Conservation (phyloP, 2,329 filamentous ascomycete species). For the Fusarium oligoseptatum region DNA sequence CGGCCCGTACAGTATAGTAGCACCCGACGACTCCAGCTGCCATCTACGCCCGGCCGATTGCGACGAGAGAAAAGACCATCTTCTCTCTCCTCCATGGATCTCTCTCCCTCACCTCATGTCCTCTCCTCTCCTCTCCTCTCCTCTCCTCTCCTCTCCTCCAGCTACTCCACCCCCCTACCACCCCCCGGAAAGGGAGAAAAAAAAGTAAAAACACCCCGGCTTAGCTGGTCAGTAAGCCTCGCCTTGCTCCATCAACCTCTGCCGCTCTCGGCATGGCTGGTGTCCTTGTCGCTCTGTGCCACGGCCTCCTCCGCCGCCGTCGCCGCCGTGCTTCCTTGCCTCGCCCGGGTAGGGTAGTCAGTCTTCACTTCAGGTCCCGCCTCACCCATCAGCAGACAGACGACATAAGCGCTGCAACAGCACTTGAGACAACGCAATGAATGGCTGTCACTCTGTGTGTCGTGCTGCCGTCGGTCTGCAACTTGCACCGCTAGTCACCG, state of each 20-base stretch:
- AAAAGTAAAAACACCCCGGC: conserved; percentile 35
- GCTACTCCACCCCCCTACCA: conserved; percentile 19
- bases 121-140: conserved; percentile 13
- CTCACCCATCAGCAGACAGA: neutral
- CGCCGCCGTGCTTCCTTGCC: neutral
- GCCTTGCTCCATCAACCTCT: conserved; percentile 13
- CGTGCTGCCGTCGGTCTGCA: conserved; percentile 20
- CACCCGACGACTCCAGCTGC: conserved; percentile 1
- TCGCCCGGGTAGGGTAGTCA: neutral
- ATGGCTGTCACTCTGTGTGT: conserved; percentile 8
- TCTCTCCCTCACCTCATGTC: neutral
- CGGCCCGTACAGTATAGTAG: neutral
- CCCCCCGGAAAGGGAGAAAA: conserved; percentile 11
- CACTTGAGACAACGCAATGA: conserved; percentile 8
- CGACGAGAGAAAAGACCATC: conserved; percentile 23
- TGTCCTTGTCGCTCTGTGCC: conserved; percentile 16
- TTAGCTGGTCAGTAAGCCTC: conserved; percentile 25
- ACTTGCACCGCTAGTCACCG: conserved; percentile 13
- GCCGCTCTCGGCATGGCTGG: conserved; percentile 12
- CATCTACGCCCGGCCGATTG: conserved; percentile 13
- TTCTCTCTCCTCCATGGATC: neutral
- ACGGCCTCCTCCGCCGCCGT: neutral
- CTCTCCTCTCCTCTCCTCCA: conserved; percentile 6
- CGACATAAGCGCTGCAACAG: conserved; percentile 10
- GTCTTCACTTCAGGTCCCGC: conserved; percentile 1